Conservation (phyloP, 345 rosid genomes). For the Kandelia obovata region DNA sequence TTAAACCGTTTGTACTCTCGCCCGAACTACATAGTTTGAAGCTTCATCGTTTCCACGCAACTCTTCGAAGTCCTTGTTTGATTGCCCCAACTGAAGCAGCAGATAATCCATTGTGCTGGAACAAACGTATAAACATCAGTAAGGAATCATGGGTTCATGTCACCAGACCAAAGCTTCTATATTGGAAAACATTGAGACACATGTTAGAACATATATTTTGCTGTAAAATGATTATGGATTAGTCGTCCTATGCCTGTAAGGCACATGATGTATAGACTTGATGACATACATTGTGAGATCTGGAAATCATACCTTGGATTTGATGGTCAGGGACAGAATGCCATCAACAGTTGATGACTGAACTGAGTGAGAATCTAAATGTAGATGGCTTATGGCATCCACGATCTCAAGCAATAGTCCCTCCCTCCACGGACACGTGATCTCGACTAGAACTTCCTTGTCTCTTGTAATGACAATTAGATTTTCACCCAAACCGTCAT, state of each 20-base stretch:
- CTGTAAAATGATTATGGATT: neutral
- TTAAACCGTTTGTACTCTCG: neutral
- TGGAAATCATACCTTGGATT: constrained; percentile 56
- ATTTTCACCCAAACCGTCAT: constrained; percentile 39
- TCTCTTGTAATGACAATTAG: constrained; percentile 41
- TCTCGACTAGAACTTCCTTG: constrained; percentile 54
- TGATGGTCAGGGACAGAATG: constrained; percentile 54
- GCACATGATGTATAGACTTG: neutral
- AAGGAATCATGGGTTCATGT: neutral
- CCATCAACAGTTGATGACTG: constrained; percentile 66
- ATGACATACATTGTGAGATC: neutral
- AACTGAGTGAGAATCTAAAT: constrained; percentile 71
- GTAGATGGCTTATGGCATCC: constrained; percentile 58
- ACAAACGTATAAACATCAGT: neutral
- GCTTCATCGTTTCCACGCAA: constrained; percentile 52
- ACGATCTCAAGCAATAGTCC: constrained; percentile 73
- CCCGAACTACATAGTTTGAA: neutral
- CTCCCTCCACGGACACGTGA: constrained; percentile 74
- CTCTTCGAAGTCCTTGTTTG: constrained; percentile 54
- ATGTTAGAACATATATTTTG: neutral
- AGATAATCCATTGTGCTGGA: constrained; percentile 60
- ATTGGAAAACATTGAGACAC: neutral
- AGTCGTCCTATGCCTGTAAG: neutral
- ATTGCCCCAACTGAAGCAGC: constrained; percentile 44
- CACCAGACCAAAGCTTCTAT: neutral